A percentile compares a stretch with the other conserved stretches of the same genome.
Evolutionary conservation across 1,284 basidiomycete species (phyloP).

Genomic region (Anthracocystis panici-leucophaei): DNA sequence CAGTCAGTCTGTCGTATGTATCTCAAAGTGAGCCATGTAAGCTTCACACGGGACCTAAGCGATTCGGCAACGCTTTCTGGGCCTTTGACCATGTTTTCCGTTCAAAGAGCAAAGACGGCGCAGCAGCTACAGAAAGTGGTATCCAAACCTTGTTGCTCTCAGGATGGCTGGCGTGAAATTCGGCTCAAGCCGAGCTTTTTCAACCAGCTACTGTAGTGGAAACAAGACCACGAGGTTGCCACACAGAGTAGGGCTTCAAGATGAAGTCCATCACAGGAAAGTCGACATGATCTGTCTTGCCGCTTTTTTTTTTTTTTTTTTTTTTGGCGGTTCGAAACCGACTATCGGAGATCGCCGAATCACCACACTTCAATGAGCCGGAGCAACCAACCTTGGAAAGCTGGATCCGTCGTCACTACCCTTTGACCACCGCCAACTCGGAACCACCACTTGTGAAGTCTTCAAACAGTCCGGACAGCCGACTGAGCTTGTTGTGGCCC

Average conservation of each 20-base stretch:
- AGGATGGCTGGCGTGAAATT: no score
- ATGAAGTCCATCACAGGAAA: no score
- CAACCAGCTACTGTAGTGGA: no score
- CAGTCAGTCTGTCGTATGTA: neutral
- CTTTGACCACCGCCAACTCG: neutral
- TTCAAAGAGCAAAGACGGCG: neutral
- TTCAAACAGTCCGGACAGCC: neutral
- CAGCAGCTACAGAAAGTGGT: neutral
- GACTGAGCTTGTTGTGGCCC: constrained; percentile 3
- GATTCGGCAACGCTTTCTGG: neutral
- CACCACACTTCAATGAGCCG: neutral
- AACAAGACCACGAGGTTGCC: no score
- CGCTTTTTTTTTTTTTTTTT: no score
- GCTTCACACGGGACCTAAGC: neutral
- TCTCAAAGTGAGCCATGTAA: neutral
- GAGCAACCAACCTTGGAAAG: constrained; percentile 7
- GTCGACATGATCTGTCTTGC: no score
- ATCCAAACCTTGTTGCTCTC: no score
- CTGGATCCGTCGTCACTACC: constrained; percentile 1
- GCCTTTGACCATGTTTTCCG: neutral
- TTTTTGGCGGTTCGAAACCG: neutral
- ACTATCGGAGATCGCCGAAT: constrained; percentile 40
- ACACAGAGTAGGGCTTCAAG: no score
- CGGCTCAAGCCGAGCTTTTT: no score
- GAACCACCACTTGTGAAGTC: neutral